Percentiles rank a stretch among this genome's conserved stretches.
These are phyloP conservation scores for Sporobolomyces pararoseus DNA, from an alignment of 768 basidiomycete genomes.

Conservation along the genomic window DNA sequence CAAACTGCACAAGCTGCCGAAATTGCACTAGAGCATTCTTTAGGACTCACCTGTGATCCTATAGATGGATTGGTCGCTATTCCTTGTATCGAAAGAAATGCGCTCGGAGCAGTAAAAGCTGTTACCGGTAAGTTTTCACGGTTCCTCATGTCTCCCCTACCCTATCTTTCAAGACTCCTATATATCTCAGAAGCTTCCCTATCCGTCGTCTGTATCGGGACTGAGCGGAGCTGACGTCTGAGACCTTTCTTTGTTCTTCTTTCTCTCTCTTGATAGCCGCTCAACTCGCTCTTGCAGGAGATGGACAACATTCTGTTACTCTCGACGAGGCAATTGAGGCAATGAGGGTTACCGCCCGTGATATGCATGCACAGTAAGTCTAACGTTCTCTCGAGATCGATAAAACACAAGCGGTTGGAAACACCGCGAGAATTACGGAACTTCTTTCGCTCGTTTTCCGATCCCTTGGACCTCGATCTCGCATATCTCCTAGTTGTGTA, in stretches of 20 bases:
- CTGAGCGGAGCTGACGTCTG: too few species aligned
- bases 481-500: too few species aligned
- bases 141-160: background rate
- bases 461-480: too few species aligned
- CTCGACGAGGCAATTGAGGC: conserved; percentile 94
- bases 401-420: too few species aligned
- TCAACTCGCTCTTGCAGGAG: conserved; percentile 78
- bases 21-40: conserved; percentile 80
- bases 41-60: conserved; percentile 81
- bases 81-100: conserved; percentile 77
- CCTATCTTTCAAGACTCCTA: too few species aligned
- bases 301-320: conserved; percentile 78
- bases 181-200: too few species aligned
- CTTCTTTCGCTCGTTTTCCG: too few species aligned
- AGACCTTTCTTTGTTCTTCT: too few species aligned
- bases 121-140: conserved; percentile 9
- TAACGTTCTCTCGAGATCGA: too few species aligned
- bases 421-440: too few species aligned
- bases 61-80: conserved; percentile 79
- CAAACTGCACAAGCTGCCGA: conserved; percentile 49
- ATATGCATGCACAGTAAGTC: conserved; percentile 62
- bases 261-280: conserved; percentile 62
- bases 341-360: conserved; percentile 79
- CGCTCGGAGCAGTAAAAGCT: conserved; percentile 45
- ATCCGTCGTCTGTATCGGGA: too few species aligned